Percentiles rank a stretch among this genome's conserved stretches.
phyloP scores from a whole-genome alignment of 495 filamentous ascomycete species.

The Pyronema domesticum region DNA sequence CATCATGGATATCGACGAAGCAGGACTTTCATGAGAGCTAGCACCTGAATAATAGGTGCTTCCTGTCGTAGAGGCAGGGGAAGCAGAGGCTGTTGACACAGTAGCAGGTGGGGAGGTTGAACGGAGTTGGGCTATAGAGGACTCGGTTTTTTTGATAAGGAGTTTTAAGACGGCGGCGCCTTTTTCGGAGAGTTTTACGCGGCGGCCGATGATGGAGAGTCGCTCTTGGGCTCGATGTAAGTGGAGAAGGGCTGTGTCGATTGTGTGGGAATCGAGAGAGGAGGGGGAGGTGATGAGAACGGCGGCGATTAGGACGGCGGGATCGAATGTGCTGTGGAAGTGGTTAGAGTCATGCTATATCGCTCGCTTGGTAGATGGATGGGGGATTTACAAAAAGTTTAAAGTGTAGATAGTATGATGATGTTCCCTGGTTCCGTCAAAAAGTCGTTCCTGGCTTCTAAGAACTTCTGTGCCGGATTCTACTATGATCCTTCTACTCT shows the following conservation, averaged over 20 bases:
- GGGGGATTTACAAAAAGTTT: constrained; percentile 2
- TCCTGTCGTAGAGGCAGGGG: too few species aligned
- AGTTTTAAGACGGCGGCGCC: constrained; percentile 19
- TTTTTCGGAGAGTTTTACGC: constrained; percentile 21
- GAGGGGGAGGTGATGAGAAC: constrained; percentile 25
- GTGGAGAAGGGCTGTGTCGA: constrained; percentile 14
- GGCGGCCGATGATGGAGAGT: constrained; percentile 16
- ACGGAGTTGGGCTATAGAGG: constrained; percentile 1
- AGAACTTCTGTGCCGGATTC: constrained; percentile 39
- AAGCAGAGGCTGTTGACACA: too few species aligned
- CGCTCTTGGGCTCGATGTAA: constrained; percentile 13
- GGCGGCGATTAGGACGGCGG: constrained; percentile 40
- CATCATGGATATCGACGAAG: too few species aligned
- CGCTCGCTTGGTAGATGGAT: too few species aligned
- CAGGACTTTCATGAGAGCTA: too few species aligned
- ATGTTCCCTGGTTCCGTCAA: constrained; percentile 31
- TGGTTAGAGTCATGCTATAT: constrained; percentile 22
- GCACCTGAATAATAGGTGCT: too few species aligned
- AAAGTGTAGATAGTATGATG: constrained; percentile 35
- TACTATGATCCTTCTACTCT: constrained; percentile 35
- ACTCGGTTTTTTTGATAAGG: constrained; percentile 19
- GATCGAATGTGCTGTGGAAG: constrained; percentile 45
- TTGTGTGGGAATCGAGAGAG: constrained; percentile 13
- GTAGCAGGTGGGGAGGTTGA: too few species aligned
- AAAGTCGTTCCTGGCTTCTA: constrained; percentile 34